Conservation (phyloP, 2,329 filamentous ascomycete species). For the Pestalotiopsis sp. region DNA sequence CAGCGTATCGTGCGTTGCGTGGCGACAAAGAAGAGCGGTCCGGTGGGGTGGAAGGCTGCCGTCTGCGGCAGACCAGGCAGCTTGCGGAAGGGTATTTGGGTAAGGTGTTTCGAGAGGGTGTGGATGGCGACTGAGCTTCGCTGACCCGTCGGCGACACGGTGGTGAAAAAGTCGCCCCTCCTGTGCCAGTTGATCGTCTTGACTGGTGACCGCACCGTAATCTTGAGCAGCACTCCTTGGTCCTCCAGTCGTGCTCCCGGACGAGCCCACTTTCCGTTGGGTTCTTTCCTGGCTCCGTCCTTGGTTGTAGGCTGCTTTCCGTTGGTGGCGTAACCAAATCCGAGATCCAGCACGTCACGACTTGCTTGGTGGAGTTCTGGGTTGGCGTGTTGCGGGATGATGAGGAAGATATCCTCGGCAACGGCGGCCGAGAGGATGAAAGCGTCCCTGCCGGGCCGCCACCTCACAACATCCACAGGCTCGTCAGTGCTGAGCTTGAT, state of each 20-base stretch:
- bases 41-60: conserved; percentile 91
- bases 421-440: conserved; percentile 82
- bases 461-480: conserved; percentile 83
- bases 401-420: conserved; percentile 84
- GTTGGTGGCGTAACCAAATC: conserved; percentile 89
- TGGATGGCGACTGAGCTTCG: conserved; percentile 88
- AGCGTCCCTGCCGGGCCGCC: conserved; percentile 83
- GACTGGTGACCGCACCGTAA: conserved; percentile 77
- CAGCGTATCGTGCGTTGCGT: conserved; percentile 91
- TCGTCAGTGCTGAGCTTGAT: conserved; percentile 75
- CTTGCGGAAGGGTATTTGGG: conserved; percentile 88
- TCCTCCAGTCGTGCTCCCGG: conserved; percentile 75
- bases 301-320: conserved; percentile 57
- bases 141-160: conserved; percentile 80
- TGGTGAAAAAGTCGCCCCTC: conserved; percentile 90
- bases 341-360: conserved; percentile 77
- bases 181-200: conserved; percentile 95
- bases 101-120: conserved; percentile 91
- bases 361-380: conserved; percentile 75
- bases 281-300: conserved; percentile 68
- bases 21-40: conserved; percentile 93
- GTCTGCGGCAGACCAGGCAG: conserved; percentile 78
- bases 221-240: conserved; percentile 77
- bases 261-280: conserved; percentile 80
- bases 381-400: conserved; percentile 73